Evolutionary conservation across 352 stramenopile genomes (phyloP).

Genomic region (Blastocystis sp.): DNA sequence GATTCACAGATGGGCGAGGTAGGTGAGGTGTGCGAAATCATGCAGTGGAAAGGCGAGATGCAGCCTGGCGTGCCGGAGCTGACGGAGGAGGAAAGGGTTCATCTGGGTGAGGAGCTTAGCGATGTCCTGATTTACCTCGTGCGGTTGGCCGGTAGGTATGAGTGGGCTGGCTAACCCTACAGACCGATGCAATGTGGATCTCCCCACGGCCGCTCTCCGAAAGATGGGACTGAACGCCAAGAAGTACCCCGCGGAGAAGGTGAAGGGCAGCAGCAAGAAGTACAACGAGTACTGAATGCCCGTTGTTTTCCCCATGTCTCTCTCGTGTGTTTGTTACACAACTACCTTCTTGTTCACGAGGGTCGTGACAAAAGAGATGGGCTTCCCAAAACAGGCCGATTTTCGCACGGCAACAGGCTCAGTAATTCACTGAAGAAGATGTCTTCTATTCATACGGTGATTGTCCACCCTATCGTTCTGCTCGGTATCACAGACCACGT

Average conservation of each 20-base stretch:
- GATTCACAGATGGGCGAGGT: conserved; percentile 79
- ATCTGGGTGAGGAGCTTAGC: conserved; percentile 90
- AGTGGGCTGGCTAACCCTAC: not conserved
- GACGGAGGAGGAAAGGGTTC: conserved; percentile 80
- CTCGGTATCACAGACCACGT: conserved; percentile 66
- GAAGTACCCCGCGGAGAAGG: conserved; percentile 79
- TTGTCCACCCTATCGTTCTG: conserved; percentile 68
- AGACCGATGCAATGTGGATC: conserved; percentile 84
- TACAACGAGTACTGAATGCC: conserved; percentile 70
- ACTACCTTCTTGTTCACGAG: not conserved
- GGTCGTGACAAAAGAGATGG: conserved; percentile 20
- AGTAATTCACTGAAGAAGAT: conserved; percentile 11
- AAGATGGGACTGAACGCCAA: conserved; percentile 86
- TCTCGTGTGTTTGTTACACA: not conserved
- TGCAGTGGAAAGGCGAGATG: conserved; percentile 88
- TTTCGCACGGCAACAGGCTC: not conserved
- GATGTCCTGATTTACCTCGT: conserved; percentile 94
- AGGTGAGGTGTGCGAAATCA: conserved; percentile 89
- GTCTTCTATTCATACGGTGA: conserved; percentile 64
- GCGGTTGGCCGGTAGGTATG: conserved; percentile 78
- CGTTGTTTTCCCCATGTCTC: not conserved
- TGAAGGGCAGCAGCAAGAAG: conserved; percentile 71
- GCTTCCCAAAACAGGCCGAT: conserved; percentile 14
- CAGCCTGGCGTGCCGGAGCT: conserved; percentile 74
- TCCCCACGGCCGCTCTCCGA: conserved; percentile 81